These are phyloP conservation scores for Rubus idaeus DNA, from an alignment of 306 rosid species.

Conservation along the genomic window DNA sequence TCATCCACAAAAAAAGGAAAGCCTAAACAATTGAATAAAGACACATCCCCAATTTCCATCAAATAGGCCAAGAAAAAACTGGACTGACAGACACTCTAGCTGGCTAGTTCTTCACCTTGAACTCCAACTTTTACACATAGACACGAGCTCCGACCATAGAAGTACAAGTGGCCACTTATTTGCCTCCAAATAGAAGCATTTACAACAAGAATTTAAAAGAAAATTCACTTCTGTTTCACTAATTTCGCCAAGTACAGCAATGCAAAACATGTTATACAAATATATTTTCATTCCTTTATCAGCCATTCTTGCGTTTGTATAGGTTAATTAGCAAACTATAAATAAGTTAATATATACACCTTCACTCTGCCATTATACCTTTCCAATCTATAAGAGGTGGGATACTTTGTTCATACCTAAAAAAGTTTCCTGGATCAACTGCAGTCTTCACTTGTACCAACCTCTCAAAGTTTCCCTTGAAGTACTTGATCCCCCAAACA, in stretches of 20 bases:
- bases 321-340: neutral
- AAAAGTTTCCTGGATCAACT: too few species aligned
- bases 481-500: too few species aligned
- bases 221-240: too few species aligned
- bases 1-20: neutral
- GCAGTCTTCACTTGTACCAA: too few species aligned
- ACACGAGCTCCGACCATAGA: neutral
- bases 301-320: neutral
- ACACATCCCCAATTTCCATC: neutral
- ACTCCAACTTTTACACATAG: neutral
- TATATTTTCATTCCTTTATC: neutral
- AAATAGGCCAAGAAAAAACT: neutral
- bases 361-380: conserved; percentile 30
- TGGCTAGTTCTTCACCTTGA: neutral
- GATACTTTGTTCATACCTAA: too few species aligned
- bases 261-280: neutral
- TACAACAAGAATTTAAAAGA: too few species aligned
- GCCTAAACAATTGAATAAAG: neutral
- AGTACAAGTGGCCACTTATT: neutral
- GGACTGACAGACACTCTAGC: neutral
- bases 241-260: neutral
- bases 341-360: neutral
- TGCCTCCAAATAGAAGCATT: neutral
- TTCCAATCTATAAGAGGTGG: conserved; percentile 10
- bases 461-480: too few species aligned